These are phyloP conservation scores for Aspergillus sclerotioniger DNA, from an alignment of 495 filamentous ascomycete genomes.

Conservation along the genomic window DNA sequence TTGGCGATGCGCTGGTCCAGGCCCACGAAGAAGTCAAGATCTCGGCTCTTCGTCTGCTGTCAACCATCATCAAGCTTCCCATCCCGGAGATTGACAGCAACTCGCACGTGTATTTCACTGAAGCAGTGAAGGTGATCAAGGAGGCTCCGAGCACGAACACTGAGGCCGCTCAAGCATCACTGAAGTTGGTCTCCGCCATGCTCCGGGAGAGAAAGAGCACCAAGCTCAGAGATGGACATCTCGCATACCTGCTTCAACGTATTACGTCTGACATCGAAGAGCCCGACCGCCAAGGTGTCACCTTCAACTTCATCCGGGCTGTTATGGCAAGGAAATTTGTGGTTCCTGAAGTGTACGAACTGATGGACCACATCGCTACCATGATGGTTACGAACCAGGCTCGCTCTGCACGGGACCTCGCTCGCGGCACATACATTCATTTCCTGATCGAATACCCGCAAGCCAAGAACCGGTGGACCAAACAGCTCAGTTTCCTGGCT, in stretches of 20 bases:
- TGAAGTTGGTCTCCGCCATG: conserved; percentile 83
- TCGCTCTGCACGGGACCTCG: conserved; percentile 76
- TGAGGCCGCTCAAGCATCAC: conserved; percentile 77
- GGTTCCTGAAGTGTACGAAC: conserved; percentile 85
- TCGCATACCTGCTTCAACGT: conserved; percentile 80
- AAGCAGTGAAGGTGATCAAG: conserved; percentile 78
- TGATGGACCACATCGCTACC: conserved; percentile 79
- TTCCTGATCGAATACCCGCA: conserved; percentile 95
- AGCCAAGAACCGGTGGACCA: conserved; percentile 77
- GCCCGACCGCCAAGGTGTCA: conserved; percentile 82
- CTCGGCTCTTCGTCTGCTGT: conserved; percentile 77
- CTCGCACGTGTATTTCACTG: conserved; percentile 72
- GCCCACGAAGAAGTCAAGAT: conserved; percentile 87
- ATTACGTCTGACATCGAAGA: conserved; percentile 89
- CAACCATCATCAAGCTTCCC: conserved; percentile 80
- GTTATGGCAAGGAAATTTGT: conserved; percentile 81
- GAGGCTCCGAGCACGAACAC: conserved; percentile 70
- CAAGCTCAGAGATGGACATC: conserved; percentile 71
- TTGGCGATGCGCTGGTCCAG: conserved; percentile 80
- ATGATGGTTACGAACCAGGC: conserved; percentile 97
- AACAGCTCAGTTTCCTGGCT: conserved; percentile 84
- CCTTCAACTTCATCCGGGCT: conserved; percentile 88
- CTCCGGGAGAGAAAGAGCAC: conserved; percentile 76
- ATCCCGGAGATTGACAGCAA: conserved; percentile 67
- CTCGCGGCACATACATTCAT: conserved; percentile 85